Conservation (phyloP, 2,329 filamentous ascomycete species). For the Pseudogymnoascus sp. region DNA sequence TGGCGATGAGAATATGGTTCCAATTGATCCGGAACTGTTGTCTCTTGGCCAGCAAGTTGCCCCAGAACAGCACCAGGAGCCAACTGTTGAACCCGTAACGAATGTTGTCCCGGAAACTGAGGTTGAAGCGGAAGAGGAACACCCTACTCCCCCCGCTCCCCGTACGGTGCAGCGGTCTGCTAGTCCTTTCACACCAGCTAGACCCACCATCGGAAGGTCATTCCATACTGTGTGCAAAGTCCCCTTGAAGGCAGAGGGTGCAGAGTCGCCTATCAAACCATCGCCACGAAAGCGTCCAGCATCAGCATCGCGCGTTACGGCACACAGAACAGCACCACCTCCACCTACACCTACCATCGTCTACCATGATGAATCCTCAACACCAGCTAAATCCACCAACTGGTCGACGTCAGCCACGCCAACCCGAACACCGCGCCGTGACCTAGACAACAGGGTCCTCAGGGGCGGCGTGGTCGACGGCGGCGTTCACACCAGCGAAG, state of each 20-base stretch:
- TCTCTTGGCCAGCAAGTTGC: conserved; percentile 12
- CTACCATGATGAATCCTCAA: conserved; percentile 29
- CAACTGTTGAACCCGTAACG: conserved; percentile 17
- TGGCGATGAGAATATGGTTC: conserved; percentile 56
- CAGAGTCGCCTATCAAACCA: conserved; percentile 35
- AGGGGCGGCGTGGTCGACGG: conserved; percentile 72
- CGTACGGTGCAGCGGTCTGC: conserved; percentile 24
- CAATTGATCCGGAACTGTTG: conserved; percentile 43
- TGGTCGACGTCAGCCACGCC: conserved; percentile 53
- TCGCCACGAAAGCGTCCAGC: conserved; percentile 35
- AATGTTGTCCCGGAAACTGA: conserved; percentile 17
- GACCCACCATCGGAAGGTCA: conserved; percentile 43
- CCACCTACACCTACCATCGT: conserved; percentile 14
- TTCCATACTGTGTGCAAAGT: conserved; percentile 73
- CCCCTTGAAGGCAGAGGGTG: conserved; percentile 61
- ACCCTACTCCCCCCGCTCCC: conserved; percentile 18
- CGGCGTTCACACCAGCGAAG: conserved; percentile 77
- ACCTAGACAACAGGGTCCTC: conserved; percentile 49
- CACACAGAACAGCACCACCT: conserved; percentile 34
- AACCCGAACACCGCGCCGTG: conserved; percentile 48
- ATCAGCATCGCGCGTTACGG: conserved; percentile 38
- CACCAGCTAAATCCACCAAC: conserved; percentile 42
- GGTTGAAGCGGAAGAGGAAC: conserved; percentile 3
- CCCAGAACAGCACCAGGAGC: conserved; percentile 10
- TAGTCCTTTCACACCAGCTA: conserved; percentile 53